Conservation (phyloP, 805 yeast species). For the Isabelozyma rhagii region DNA sequence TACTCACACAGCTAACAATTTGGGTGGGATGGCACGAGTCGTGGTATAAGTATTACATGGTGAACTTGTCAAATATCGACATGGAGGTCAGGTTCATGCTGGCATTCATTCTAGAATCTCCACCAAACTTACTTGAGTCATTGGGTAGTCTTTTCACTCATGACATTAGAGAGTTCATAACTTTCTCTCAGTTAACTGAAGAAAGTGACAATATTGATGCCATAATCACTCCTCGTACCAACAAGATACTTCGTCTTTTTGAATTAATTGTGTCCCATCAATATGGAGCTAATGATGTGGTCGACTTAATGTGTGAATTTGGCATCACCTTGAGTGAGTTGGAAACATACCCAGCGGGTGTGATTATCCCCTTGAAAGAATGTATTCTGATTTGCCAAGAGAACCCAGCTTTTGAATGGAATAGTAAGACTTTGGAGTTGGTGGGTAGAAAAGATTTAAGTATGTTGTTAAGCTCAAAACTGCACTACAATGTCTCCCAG, state of each 20-base stretch:
- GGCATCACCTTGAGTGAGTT: slow-evolving; percentile 50
- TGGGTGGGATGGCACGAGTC: slow-evolving; percentile 74
- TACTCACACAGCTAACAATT: slow-evolving; percentile 58
- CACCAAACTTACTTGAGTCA: slow-evolving; percentile 60
- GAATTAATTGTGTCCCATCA: slow-evolving; percentile 58
- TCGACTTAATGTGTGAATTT: slow-evolving; percentile 59
- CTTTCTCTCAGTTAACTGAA: slow-evolving; percentile 66
- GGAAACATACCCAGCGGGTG: slow-evolving; percentile 72
- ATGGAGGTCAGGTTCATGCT: slow-evolving; percentile 38
- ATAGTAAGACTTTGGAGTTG: slow-evolving; percentile 45
- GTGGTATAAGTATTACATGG: slow-evolving; percentile 60
- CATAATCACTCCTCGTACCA: slow-evolving; percentile 64
- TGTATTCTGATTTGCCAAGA: slow-evolving; percentile 54
- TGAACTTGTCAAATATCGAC: slow-evolving; percentile 33
- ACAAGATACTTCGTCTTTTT: slow-evolving; percentile 54
- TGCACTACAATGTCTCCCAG: not conserved
- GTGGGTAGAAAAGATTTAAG: slow-evolving; percentile 68
- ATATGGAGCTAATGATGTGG: slow-evolving; percentile 50
- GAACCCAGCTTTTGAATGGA: slow-evolving; percentile 48
- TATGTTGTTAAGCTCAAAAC: slow-evolving; percentile 16
- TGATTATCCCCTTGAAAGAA: slow-evolving; percentile 64
- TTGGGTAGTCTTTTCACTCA: slow-evolving; percentile 47
- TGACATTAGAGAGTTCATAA: slow-evolving; percentile 51
- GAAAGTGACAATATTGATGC: slow-evolving; percentile 60
- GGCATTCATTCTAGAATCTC: slow-evolving; percentile 46